phyloP scores from a whole-genome alignment of 108 stramenopile species.

The Pseudonitzschia pungens region DNA sequence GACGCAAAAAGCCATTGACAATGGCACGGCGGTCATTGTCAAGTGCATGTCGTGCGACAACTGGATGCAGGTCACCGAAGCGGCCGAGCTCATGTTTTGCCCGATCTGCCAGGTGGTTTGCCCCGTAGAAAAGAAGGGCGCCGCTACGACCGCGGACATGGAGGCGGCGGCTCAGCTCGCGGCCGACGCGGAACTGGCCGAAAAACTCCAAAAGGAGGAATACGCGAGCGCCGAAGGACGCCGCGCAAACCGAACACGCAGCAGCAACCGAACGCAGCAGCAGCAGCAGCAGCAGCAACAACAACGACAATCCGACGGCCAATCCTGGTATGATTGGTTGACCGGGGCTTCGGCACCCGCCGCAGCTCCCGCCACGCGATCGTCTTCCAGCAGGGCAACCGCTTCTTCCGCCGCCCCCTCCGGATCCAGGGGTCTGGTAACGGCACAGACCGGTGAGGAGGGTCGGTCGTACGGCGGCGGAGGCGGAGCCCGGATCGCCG shows the following conservation, averaged over 20 bases:
- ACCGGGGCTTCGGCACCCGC: slow-evolving; percentile 27
- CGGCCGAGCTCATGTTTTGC: slow-evolving; percentile 79
- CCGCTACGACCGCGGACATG: slow-evolving; percentile 45
- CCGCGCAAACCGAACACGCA: too few species aligned
- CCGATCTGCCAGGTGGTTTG: slow-evolving; percentile 70
- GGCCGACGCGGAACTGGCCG: slow-evolving; percentile 75
- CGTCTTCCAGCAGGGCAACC: slow-evolving; percentile 23
- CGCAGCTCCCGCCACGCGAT: slow-evolving; percentile 17
- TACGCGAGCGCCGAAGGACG: slow-evolving; percentile 33
- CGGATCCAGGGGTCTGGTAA: neutral
- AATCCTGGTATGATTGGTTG: slow-evolving; percentile 50
- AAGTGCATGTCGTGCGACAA: slow-evolving; percentile 76
- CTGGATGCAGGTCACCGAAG: slow-evolving; percentile 82
- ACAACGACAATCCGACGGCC: slow-evolving; percentile 19
- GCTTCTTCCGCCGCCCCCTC: neutral
- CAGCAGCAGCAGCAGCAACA: slow-evolving; percentile 16
- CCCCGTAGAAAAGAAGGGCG: slow-evolving; percentile 53
- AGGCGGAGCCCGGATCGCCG: slow-evolving; percentile 64
- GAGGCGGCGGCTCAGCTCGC: slow-evolving; percentile 68
- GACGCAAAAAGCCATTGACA: slow-evolving; percentile 67
- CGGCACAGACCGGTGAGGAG: slow-evolving; percentile 44
- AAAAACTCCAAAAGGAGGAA: slow-evolving; percentile 74
- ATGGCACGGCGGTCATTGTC: slow-evolving; percentile 68
- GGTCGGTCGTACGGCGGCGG: slow-evolving; percentile 30
- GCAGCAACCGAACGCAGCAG: neutral